phyloP scores from a whole-genome alignment of 805 yeast genomes.

The Kluyveromyces wickerhamii region DNA sequence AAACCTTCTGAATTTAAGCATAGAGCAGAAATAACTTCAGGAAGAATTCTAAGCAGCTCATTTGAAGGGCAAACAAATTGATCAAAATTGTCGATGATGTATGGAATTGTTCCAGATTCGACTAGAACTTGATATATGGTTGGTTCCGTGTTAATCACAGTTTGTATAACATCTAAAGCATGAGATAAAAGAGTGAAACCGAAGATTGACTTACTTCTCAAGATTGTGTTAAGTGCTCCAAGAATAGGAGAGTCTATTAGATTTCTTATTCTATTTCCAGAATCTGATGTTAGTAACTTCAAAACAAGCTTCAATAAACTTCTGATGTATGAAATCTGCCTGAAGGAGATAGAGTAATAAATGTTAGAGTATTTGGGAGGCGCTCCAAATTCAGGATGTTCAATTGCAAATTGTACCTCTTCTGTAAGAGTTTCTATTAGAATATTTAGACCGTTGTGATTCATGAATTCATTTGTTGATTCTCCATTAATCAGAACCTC shows the following conservation, averaged over 20 bases:
- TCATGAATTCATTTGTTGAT: constrained; percentile 54
- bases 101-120: constrained; percentile 68
- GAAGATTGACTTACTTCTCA: constrained; percentile 49
- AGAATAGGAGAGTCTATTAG: constrained; percentile 80
- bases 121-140: constrained; percentile 74
- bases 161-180: constrained; percentile 55
- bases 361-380: constrained; percentile 46
- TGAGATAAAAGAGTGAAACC: constrained; percentile 59
- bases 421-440: constrained; percentile 52
- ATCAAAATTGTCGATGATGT: constrained; percentile 51
- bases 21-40: constrained; percentile 76
- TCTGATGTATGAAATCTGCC: constrained; percentile 53
- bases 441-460: constrained; percentile 54
- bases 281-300: constrained; percentile 58
- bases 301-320: constrained; percentile 56
- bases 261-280: constrained; percentile 79
- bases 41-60: constrained; percentile 51
- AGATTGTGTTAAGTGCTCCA: constrained; percentile 47
- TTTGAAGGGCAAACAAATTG: constrained; percentile 49
- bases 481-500: constrained; percentile 41
- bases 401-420: constrained; percentile 59
- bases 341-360: constrained; percentile 44
- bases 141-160: constrained; percentile 82
- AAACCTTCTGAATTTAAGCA: constrained; percentile 72
- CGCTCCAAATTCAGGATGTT: constrained; percentile 49